Conservation (phyloP, 2,329 filamentous ascomycete species). For the Colletotrichum limetticola region DNA sequence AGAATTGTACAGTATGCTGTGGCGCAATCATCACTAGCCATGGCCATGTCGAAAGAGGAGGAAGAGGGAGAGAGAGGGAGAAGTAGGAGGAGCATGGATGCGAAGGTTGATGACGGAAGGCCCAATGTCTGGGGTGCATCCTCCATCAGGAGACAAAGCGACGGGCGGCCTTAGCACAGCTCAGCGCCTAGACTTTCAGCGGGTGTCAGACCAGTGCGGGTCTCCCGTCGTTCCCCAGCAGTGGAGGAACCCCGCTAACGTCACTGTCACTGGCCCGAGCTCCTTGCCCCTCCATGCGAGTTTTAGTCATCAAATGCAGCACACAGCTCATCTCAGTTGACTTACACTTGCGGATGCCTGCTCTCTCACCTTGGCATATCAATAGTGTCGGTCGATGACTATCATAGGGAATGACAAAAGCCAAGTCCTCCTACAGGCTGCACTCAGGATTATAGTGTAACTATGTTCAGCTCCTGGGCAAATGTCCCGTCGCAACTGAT, state of each 20-base stretch:
- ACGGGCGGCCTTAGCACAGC: neutral
- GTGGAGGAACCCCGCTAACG: slow-evolving; percentile 10
- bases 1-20: neutral
- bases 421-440: too few relatives aligned
- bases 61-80: neutral
- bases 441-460: too few relatives aligned
- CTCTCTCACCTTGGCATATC: neutral
- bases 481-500: too few relatives aligned
- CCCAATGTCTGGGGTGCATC: neutral
- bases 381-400: neutral
- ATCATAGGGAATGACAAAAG: too few relatives aligned
- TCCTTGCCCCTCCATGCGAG: slow-evolving; percentile 16
- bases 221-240: slow-evolving; percentile 11
- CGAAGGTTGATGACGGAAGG: neutral
- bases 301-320: neutral
- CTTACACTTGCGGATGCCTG: neutral
- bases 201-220: slow-evolving; percentile 26
- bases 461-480: too few relatives aligned
- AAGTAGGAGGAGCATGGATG: neutral
- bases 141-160: neutral
- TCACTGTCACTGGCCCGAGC: slow-evolving; percentile 26
- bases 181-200: slow-evolving; percentile 8
- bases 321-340: neutral
- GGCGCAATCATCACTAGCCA: neutral
- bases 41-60: neutral